A percentile compares a stretch with the other conserved stretches of the same genome.
Evolutionary conservation across 768 basidiomycete species (phyloP).

Genomic region (Boletus rufocinnamomeus): DNA sequence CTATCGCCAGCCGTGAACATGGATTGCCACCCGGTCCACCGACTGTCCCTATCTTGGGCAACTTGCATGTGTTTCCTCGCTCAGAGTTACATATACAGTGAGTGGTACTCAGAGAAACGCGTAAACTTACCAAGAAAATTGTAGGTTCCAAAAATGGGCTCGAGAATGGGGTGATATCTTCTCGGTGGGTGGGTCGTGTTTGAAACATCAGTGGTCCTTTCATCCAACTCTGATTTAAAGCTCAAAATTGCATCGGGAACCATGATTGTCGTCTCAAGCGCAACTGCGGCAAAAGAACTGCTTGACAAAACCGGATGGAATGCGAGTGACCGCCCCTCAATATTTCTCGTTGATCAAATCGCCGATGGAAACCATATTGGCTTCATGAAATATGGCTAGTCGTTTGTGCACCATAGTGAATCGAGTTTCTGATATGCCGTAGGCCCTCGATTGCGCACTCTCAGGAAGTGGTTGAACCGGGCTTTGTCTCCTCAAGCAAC

Average conservation of each 20-base stretch:
- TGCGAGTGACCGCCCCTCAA: slow-evolving; percentile 5
- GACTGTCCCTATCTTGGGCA: slow-evolving; percentile 4
- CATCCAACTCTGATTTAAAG: not conserved
- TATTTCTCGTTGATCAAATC: slow-evolving; percentile 6
- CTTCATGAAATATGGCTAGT: slow-evolving; percentile 4
- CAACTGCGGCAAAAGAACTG: slow-evolving; percentile 4
- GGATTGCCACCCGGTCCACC: slow-evolving; percentile 7
- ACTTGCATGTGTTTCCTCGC: slow-evolving; percentile 5
- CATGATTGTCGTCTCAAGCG: slow-evolving; percentile 5
- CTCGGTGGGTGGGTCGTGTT: not conserved
- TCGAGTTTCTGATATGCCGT: not conserved
- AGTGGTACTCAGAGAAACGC: not conserved
- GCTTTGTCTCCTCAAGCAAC: slow-evolving; percentile 1
- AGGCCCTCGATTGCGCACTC: slow-evolving; percentile 7
- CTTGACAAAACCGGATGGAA: slow-evolving; percentile 10
- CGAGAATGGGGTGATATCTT: slow-evolving; percentile 10
- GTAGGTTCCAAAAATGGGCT: slow-evolving; percentile 12
- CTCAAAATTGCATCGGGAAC: slow-evolving; percentile 11
- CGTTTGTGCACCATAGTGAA: not conserved
- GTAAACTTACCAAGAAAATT: not conserved
- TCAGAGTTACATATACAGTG: slow-evolving; percentile 5
- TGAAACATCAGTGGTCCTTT: not conserved
- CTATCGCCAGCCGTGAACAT: not conserved
- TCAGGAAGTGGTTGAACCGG: slow-evolving; percentile 5
- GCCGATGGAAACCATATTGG: slow-evolving; percentile 10